A percentile compares a stretch with the other conserved stretches of the same genome.
Evolutionary conservation across 2,329 filamentous ascomycete species (phyloP).

Genomic region (Diaporthe aspalathi): DNA sequence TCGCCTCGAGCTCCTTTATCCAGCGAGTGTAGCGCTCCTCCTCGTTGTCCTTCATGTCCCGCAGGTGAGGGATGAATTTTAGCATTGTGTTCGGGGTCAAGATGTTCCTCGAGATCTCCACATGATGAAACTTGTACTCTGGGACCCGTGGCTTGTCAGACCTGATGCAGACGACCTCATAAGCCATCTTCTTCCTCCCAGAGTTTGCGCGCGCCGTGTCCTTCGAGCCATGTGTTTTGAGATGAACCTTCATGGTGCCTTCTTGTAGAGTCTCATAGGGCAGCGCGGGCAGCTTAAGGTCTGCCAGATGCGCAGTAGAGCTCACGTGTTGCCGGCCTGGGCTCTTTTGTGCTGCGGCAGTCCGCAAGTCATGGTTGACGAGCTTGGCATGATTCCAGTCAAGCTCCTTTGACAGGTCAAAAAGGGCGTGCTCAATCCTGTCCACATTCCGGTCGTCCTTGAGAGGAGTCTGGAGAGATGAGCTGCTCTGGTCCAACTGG

Average conservation of each 20-base stretch:
- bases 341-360: slow-evolving; percentile 53
- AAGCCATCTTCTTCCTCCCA: slow-evolving; percentile 56
- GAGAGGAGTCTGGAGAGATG: slow-evolving; percentile 49
- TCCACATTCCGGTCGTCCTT: slow-evolving; percentile 56
- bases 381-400: slow-evolving; percentile 58
- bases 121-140: slow-evolving; percentile 69
- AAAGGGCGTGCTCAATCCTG: slow-evolving; percentile 56
- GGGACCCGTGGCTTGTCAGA: slow-evolving; percentile 65
- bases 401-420: slow-evolving; percentile 56
- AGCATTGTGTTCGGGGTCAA: slow-evolving; percentile 70
- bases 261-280: slow-evolving; percentile 30
- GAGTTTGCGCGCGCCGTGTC: slow-evolving; percentile 54
- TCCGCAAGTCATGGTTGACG: slow-evolving; percentile 58
- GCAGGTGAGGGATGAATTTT: slow-evolving; percentile 69
- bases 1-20: slow-evolving; percentile 67
- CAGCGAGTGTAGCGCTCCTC: slow-evolving; percentile 66
- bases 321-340: slow-evolving; percentile 53
- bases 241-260: slow-evolving; percentile 59
- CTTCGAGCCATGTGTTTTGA: slow-evolving; percentile 62
- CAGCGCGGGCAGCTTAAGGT: slow-evolving; percentile 47
- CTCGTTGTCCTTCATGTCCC: slow-evolving; percentile 67
- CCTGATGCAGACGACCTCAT: slow-evolving; percentile 58
- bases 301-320: slow-evolving; percentile 61
- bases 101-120: slow-evolving; percentile 69
- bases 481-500: slow-evolving; percentile 41